Base-by-base conservation (phyloP, 257 asterid species). In the Solanum peruvianum region DNA sequence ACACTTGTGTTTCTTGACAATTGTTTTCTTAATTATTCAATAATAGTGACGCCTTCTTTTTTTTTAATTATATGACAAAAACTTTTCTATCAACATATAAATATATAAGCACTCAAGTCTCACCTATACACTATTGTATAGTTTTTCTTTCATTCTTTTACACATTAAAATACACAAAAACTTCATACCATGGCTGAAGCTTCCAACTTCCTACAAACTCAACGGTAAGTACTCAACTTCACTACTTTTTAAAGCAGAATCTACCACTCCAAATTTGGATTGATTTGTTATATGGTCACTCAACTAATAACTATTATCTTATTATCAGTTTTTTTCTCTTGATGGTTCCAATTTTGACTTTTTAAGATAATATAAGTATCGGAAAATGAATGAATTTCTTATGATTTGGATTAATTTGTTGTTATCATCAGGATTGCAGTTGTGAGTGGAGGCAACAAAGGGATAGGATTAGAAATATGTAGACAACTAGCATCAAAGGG, bases 401-500 rank as follows among this genome's bases (percentile, higher is more conserved):
- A 70, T 2, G 77, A 18, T 72, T 1, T 72, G 78, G 14, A 31
- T 72, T 35, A 9, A 18, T 20, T 72, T 67, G 4, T 21, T 10
- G 18, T 42, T 10, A 52, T 87, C 88, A 47, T 87, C 88, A 91
- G 94, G 86, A 73, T 62, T 85, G 96, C 94, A 60, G 92, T 93
- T 60, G 96, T 93, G 15, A 89, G 91, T 2, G 93, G 95, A 45
- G 90, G 91, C 67, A 91, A 91, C 77, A 91, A 91, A 85, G 94
- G 96, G 67, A 92, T 92, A 10, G 93, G 92, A n/a, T 76, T 87
- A 29, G 95, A 86, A 71, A 89, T 92, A 21, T 91, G 93, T 88
- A 86, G 56, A 71, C 91, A 88, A 41, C 88, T 92, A 37, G 93
- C 93, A 70, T 86, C 88, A 6, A 39, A 90, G 20, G 94, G 94